phyloP scores from a whole-genome alignment of 179 eudicot species.

The Vitellaria paradoxa region DNA sequence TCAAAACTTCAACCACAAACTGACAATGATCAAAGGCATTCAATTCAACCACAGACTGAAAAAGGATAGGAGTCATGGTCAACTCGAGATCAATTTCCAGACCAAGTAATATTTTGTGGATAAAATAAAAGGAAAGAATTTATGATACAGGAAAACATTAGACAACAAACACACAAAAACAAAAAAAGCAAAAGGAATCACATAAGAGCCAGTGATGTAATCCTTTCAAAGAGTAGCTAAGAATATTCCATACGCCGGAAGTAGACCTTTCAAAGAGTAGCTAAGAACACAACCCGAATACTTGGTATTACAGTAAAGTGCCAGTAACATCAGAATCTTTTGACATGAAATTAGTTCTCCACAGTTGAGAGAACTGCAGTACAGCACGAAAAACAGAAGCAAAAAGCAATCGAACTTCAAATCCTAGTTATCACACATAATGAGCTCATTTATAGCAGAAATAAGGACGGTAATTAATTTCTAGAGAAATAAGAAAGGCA shows the following conservation, averaged over 20 bases:
- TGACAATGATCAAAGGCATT: background rate
- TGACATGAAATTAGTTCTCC: background rate
- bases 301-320: background rate
- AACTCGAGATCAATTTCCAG: background rate
- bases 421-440: background rate
- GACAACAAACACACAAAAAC: background rate
- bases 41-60: too few relatives aligned
- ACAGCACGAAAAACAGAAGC: background rate
- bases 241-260: too few relatives aligned
- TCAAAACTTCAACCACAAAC: background rate
- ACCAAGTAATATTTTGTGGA: background rate
- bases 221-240: background rate
- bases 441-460: constrained; percentile 22
- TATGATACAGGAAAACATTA: background rate
- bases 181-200: background rate
- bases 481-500: background rate
- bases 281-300: background rate
- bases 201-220: background rate
- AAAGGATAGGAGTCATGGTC: background rate
- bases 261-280: background rate
- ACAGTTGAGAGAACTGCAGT: background rate
- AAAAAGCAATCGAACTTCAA: background rate
- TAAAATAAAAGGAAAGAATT: background rate
- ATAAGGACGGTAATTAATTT: background rate
- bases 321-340: background rate